Evolutionary conservation across 345 rosid species (phyloP).

Genomic region (Citrus australasica): DNA sequence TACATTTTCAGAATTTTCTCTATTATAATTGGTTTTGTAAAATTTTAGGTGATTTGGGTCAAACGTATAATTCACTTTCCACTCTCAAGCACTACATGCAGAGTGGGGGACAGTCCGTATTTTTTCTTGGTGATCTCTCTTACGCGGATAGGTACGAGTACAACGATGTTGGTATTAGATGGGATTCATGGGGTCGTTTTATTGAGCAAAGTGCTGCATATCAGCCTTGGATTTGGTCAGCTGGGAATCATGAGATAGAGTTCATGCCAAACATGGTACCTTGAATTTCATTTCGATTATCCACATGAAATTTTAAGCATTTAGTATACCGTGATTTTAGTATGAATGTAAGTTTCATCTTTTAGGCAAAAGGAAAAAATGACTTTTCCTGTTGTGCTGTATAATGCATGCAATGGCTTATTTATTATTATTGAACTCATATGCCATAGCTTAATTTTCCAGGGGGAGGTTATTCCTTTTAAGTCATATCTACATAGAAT

Average conservation of each 20-base stretch:
- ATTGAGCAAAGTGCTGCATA: constrained; percentile 41
- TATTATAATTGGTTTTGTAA: background rate
- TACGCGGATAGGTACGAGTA: constrained; percentile 42
- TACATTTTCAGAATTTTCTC: background rate
- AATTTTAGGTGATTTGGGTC: constrained; percentile 44
- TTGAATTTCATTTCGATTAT: background rate
- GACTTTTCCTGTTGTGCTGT: background rate
- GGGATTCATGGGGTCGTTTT: constrained; percentile 54
- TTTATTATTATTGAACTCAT: constrained; percentile 1
- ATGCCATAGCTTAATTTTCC: background rate
- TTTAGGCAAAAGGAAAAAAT: background rate
- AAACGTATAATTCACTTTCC: constrained; percentile 39
- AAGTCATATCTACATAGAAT: constrained; percentile 46
- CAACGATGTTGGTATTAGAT: constrained; percentile 31
- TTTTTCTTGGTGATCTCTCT: constrained; percentile 51
- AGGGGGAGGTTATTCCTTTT: constrained; percentile 57
- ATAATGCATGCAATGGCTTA: background rate
- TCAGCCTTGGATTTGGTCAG: constrained; percentile 46
- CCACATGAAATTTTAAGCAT: background rate
- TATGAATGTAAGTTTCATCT: background rate
- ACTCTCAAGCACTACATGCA: constrained; percentile 40
- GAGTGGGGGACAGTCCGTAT: constrained; percentile 30
- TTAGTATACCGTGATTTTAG: background rate
- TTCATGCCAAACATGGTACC: constrained; percentile 22
- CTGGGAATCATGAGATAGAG: constrained; percentile 50